These are phyloP conservation scores for Danielia oregonensis DNA, from an alignment of 805 yeast species.

Conservation along the genomic window DNA sequence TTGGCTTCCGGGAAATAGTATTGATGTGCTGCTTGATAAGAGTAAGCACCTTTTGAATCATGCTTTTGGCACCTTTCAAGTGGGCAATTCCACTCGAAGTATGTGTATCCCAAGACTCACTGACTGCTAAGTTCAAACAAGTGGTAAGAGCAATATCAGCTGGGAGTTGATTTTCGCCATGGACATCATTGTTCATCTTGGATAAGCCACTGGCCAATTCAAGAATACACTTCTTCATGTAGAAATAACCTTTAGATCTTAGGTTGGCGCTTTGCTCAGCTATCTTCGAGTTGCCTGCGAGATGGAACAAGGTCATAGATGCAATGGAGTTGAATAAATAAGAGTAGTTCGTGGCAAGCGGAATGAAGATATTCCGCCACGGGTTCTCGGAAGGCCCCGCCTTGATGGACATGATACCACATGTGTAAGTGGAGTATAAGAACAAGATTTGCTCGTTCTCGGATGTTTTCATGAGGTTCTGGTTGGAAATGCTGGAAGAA, in stretches of 20 bases:
- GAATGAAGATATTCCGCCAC: conserved; percentile 57
- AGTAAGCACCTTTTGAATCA: conserved; percentile 47
- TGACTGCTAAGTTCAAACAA: conserved; percentile 57
- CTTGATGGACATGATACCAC: conserved; percentile 55
- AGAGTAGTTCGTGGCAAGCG: conserved; percentile 51
- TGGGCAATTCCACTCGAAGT: conserved; percentile 68
- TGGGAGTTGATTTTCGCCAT: conserved; percentile 32
- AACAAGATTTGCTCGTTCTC: conserved; percentile 36
- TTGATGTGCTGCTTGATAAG: conserved; percentile 22
- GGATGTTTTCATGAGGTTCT: conserved; percentile 19
- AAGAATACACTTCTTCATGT: conserved; percentile 58
- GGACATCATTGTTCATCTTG: conserved; percentile 19
- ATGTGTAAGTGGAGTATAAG: conserved; percentile 34
- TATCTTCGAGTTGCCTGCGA: conserved; percentile 33
- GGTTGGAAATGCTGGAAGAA: conserved; percentile 3
- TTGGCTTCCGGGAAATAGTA: not conserved
- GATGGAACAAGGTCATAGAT: conserved; percentile 64
- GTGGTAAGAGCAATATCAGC: conserved; percentile 66
- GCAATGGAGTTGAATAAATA: conserved; percentile 61
- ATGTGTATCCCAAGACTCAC: conserved; percentile 68
- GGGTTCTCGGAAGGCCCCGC: conserved; percentile 66
- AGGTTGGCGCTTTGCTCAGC: conserved; percentile 43
- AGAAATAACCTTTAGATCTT: conserved; percentile 47
- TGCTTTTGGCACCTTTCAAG: conserved; percentile 60
- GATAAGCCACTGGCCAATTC: conserved; percentile 57